A percentile compares a stretch with the other conserved stretches of the same genome.
Evolutionary conservation across 1,284 basidiomycete genomes (phyloP).

Genomic region (Malassezia arunalokei): DNA sequence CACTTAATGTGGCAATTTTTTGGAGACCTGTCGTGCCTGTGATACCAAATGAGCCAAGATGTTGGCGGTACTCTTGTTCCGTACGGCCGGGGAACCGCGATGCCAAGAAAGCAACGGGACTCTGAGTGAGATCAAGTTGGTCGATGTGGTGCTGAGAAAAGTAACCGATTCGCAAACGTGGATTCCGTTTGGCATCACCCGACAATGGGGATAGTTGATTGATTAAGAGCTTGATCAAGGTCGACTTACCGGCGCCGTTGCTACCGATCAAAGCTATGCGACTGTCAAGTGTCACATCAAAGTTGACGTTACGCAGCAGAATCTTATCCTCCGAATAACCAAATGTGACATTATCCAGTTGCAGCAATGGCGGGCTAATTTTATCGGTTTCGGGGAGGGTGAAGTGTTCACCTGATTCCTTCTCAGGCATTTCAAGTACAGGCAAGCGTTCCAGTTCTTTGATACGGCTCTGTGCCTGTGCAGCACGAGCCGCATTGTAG

Average conservation of each 20-base stretch:
- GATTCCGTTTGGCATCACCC: conserved; percentile 80
- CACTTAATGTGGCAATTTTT: conserved; percentile 53
- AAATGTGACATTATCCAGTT: conserved; percentile 81
- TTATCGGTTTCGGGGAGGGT: conserved; percentile 51
- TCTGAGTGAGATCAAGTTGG: conserved; percentile 69
- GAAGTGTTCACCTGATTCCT: conserved; percentile 62
- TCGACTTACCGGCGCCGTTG: conserved; percentile 54
- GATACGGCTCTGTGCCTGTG: conserved; percentile 87
- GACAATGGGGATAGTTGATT: conserved; percentile 69
- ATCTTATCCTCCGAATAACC: conserved; percentile 72
- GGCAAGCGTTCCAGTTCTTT: conserved; percentile 97
- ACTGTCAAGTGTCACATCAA: conserved; percentile 54
- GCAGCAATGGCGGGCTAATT: conserved; percentile 88
- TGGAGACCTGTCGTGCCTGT: conserved; percentile 93
- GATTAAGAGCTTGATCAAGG: conserved; percentile 87
- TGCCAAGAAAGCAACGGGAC: conserved; percentile 82
- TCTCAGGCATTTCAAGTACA: conserved; percentile 79
- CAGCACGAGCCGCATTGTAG: conserved; percentile 41
- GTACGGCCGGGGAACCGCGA: conserved; percentile 82
- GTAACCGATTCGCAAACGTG: conserved; percentile 57
- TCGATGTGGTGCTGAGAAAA: conserved; percentile 83
- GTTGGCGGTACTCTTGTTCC: conserved; percentile 87
- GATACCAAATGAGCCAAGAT: conserved; percentile 96
- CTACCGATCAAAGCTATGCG: conserved; percentile 39
- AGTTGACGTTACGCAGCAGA: conserved; percentile 68